Conservation (phyloP, 2,329 filamentous ascomycete species). For the Fusarium sp. region DNA sequence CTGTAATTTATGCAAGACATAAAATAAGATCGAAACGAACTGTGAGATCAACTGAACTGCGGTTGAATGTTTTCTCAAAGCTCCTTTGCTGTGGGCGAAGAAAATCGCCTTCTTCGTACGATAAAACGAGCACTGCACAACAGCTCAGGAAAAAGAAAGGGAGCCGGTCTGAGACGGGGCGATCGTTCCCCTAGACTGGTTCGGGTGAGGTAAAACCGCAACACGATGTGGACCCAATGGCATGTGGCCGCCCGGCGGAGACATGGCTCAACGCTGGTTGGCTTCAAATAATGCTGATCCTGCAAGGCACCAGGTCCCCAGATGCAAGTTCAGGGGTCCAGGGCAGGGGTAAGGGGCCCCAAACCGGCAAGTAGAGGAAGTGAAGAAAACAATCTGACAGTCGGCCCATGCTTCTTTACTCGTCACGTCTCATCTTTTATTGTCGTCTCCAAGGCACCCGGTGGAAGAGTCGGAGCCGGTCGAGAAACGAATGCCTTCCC, state of each 20-base stretch:
- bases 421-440: slow-evolving; percentile 32
- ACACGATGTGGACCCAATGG: slow-evolving; percentile 40
- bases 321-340: slow-evolving; percentile 34
- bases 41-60: slow-evolving; percentile 2
- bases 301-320: slow-evolving; percentile 44
- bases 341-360: slow-evolving; percentile 45
- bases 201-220: slow-evolving; percentile 48
- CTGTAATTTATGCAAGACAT: slow-evolving; percentile 37
- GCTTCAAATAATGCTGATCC: slow-evolving; percentile 44
- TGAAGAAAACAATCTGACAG: slow-evolving; percentile 25
- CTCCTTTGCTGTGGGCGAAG: slow-evolving; percentile 6
- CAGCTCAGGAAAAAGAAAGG: slow-evolving; percentile 23
- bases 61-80: not conserved
- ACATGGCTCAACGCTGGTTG: slow-evolving; percentile 39
- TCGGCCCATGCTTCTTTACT: slow-evolving; percentile 5
- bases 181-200: slow-evolving; percentile 44
- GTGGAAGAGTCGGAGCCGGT: slow-evolving; percentile 35
- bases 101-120: slow-evolving; percentile 17
- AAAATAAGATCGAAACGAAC: slow-evolving; percentile 31
- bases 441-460: slow-evolving; percentile 4
- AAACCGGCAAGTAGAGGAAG: slow-evolving; percentile 26
- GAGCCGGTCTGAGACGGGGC: slow-evolving; percentile 31
- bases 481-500: slow-evolving; percentile 8
- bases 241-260: slow-evolving; percentile 43
- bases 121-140: slow-evolving; percentile 1